Evolutionary conservation across 176 grass and related monocot genomes (phyloP).

Genomic region (Aechmea fasciata): DNA sequence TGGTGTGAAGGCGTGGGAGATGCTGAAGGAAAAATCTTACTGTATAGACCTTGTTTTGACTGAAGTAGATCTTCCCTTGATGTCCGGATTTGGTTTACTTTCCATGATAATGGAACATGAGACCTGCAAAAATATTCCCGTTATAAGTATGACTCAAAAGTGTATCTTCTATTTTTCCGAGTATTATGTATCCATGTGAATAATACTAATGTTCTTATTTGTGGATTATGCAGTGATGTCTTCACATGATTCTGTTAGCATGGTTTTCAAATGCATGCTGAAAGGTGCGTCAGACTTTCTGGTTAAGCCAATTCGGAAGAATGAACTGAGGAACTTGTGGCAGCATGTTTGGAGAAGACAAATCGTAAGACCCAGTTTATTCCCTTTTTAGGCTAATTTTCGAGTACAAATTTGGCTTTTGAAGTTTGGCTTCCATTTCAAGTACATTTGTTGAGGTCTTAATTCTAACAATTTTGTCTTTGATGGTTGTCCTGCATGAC

Average conservation of each 20-base stretch:
- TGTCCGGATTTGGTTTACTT: slow-evolving; percentile 88
- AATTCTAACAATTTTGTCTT: no score
- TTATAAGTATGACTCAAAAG: slow-evolving; percentile 65
- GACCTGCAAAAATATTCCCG: slow-evolving; percentile 80
- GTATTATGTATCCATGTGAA: slow-evolving; percentile 11
- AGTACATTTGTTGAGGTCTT: no score
- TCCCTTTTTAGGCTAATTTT: slow-evolving; percentile 1
- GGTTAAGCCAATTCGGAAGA: slow-evolving; percentile 92
- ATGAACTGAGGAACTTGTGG: slow-evolving; percentile 89
- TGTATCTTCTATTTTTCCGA: not conserved
- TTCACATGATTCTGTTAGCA: slow-evolving; percentile 88
- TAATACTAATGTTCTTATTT: slow-evolving; percentile 7
- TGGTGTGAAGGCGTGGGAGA: slow-evolving; percentile 82
- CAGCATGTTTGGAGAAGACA: slow-evolving; percentile 99
- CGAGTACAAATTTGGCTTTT: no score
- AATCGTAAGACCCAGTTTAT: slow-evolving; percentile 39
- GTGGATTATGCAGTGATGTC: slow-evolving; percentile 85
- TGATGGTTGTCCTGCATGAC: no score
- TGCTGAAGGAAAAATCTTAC: slow-evolving; percentile 76
- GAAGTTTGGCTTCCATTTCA: no score
- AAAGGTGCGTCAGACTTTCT: slow-evolving; percentile 97
- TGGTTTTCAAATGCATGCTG: slow-evolving; percentile 98
- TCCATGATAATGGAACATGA: slow-evolving; percentile 94
- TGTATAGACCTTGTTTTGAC: slow-evolving; percentile 85
- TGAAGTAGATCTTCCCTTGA: slow-evolving; percentile 82